phyloP scores from a whole-genome alignment of 2,329 filamentous ascomycete genomes.

The Cladophialophora yegresii region DNA sequence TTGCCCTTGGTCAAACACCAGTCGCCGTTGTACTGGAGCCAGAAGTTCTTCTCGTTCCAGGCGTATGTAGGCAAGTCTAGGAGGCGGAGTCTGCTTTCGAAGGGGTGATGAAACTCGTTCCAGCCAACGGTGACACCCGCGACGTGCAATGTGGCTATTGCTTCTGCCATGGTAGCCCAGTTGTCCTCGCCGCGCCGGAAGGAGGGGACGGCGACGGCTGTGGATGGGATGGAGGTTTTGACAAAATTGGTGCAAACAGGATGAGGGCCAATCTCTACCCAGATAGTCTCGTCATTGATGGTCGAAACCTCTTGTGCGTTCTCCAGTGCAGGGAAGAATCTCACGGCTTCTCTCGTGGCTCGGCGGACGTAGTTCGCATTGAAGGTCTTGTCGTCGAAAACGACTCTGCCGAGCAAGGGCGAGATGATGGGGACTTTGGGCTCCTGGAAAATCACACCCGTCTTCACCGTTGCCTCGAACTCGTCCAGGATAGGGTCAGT shows the following conservation, averaged over 20 bases:
- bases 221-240: conserved; percentile 64
- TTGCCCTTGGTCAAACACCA: conserved; percentile 46
- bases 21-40: conserved; percentile 53
- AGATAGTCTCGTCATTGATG: conserved; percentile 67
- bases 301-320: conserved; percentile 60
- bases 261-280: conserved; percentile 74
- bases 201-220: conserved; percentile 57
- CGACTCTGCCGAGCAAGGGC: conserved; percentile 63
- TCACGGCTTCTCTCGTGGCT: conserved; percentile 68
- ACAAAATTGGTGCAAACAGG: conserved; percentile 70
- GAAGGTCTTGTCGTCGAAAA: conserved; percentile 60
- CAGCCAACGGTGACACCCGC: conserved; percentile 67
- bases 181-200: conserved; percentile 64
- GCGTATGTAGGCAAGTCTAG: conserved; percentile 65
- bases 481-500: conserved; percentile 64
- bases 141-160: conserved; percentile 61
- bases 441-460: conserved; percentile 58
- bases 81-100: conserved; percentile 58
- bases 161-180: conserved; percentile 65
- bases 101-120: conserved; percentile 68
- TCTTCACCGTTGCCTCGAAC: conserved; percentile 57
- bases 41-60: conserved; percentile 71
- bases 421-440: conserved; percentile 65
- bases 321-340: conserved; percentile 66
- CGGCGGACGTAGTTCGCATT: conserved; percentile 64